Conservation (phyloP, 441 rosid genomes). For the Erodium trifolium region DNA sequence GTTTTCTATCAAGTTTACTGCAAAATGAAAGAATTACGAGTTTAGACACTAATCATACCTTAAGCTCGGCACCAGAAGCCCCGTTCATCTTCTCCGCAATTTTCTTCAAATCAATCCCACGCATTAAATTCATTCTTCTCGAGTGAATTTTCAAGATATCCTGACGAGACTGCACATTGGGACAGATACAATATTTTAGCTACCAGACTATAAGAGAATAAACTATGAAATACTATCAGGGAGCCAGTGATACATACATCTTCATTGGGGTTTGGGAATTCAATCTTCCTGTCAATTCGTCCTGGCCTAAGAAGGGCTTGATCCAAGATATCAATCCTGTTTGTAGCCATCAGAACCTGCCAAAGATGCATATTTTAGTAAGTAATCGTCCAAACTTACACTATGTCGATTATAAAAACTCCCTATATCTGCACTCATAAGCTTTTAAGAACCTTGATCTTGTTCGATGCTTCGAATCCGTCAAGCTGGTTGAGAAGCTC, state of each 20-base stretch:
- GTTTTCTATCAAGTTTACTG: not conserved
- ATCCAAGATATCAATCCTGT: constrained; percentile 89
- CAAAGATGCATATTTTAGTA: constrained; percentile 6
- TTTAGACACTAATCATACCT: constrained; percentile 34
- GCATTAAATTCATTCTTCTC: constrained; percentile 82
- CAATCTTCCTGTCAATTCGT: constrained; percentile 91
- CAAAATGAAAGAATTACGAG: not conserved
- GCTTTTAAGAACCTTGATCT: constrained; percentile 55
- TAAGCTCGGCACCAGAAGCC: constrained; percentile 86
- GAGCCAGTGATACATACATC: constrained; percentile 39
- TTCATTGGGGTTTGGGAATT: constrained; percentile 92
- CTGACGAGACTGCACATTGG: constrained; percentile 52
- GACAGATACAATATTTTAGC: not conserved
- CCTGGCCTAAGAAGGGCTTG: constrained; percentile 97
- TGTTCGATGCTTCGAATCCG: constrained; percentile 94
- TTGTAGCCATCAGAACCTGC: constrained; percentile 94
- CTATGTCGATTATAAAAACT: not conserved
- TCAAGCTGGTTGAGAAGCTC: constrained; percentile 97
- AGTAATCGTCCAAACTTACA: not conserved
- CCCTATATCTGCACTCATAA: constrained; percentile 2
- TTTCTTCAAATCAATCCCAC: constrained; percentile 81
- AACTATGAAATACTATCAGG: not conserved
- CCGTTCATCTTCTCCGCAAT: constrained; percentile 90
- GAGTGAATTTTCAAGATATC: constrained; percentile 84
- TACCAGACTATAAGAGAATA: not conserved